Evolutionary conservation across 2,329 filamentous ascomycete genomes (phyloP), one percentile per base, ranked within the genome.

Genomic region (Neoscytalidium dimidiatum): DNA sequence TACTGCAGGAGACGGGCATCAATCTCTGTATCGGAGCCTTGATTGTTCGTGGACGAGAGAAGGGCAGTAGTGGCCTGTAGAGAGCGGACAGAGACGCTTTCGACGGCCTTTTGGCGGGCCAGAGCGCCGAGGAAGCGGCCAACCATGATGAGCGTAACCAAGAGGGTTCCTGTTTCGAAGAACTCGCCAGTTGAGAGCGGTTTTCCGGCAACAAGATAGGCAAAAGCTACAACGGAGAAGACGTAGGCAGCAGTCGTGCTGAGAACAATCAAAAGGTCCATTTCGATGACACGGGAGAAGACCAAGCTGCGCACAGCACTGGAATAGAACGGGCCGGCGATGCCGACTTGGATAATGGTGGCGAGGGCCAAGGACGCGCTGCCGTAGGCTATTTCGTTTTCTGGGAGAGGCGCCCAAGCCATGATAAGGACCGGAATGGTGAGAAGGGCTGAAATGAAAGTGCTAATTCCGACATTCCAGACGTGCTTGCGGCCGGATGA

Each of bases 1-100:
- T 89, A 89, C 68, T 94, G 90, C 1, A 94, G 81, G 1, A 94
- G 82, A 0, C 84, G 80, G 2, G 83, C 79, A 69, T 94, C 91
- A 31, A 93, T 88, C 35, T 88, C 84, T 3, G 44, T 64, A 2
- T 69, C 70, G 62, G 58, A 17, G 62, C 63, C 52, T 44, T 69
- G 75, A 4, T 29, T 28, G 7, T 64, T 38, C 5, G 75, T 68
- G 4, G 78, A 74, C 0, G 87, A 71, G 3, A 92, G 71, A 1
- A 74, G 64, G 3, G 89, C 88, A 1, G 81, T 86, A 0, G 81
- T 68, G 0, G 78, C 69, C 70, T 93, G 91, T 0, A 93, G 74
- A 28, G 83, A 83, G 1, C 78, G 73, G n/a, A 86, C 73, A 0
- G 84, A 85, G 6, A 86, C 80, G 0, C 82, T 79, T 53, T 80